A percentile compares a stretch with the other conserved stretches of the same genome.
Conservation (phyloP, 768 basidiomycete genomes). For the Psilocybe cyanescens region DNA sequence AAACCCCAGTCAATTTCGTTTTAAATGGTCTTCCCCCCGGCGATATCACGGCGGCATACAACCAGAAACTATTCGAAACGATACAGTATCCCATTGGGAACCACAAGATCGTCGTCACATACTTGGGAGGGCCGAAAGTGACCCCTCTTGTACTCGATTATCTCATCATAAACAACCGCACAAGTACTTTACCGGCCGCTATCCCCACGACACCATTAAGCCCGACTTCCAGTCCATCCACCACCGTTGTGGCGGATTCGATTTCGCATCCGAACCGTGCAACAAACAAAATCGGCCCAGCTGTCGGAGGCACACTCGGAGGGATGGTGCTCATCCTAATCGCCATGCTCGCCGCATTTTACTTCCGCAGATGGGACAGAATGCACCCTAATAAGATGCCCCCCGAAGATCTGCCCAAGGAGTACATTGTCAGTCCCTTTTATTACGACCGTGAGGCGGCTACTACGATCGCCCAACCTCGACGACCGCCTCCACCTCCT, state of each 20-base stretch:
- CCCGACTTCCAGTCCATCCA: not conserved
- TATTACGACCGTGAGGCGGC: not conserved
- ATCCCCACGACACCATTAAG: not conserved
- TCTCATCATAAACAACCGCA: constrained; percentile 13
- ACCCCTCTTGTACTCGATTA: constrained; percentile 27
- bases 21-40: constrained; percentile 15
- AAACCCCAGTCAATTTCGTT: not conserved
- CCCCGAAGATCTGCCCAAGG: not conserved
- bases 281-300: not conserved
- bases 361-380: not conserved
- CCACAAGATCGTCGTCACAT: constrained; percentile 28
- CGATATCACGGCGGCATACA: constrained; percentile 17
- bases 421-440: not conserved
- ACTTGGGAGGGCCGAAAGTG: constrained; percentile 18
- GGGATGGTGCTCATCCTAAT: not conserved
- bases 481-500: not conserved
- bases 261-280: too few relatives aligned
- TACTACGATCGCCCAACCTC: not conserved
- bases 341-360: not conserved
- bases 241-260: too few relatives aligned
- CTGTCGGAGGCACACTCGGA: not conserved
- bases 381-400: not conserved
- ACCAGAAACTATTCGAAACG: constrained; percentile 26
- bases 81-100: constrained; percentile 18
- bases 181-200: not conserved